Conservation (phyloP, 2,329 filamentous ascomycete genomes). For the Aspergillus pseudoglaucus region DNA sequence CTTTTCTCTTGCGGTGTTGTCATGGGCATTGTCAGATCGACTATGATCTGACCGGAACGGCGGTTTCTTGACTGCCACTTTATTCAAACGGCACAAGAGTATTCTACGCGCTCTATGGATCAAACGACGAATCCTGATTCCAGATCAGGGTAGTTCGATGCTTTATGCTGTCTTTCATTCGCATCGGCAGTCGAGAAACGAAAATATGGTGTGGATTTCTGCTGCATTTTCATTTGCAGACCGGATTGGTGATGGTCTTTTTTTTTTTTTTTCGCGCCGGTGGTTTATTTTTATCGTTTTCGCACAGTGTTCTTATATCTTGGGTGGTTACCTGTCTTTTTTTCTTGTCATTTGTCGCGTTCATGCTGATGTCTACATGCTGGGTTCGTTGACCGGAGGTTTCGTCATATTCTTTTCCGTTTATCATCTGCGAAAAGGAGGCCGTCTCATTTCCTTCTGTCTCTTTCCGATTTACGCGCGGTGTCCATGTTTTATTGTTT, state of each 20-base stretch:
- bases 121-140: not conserved
- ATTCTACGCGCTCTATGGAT: not conserved
- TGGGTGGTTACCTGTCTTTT: constrained; percentile 23
- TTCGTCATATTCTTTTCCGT: not conserved
- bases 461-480: constrained; percentile 2
- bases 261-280: constrained; percentile 4
- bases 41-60: not conserved
- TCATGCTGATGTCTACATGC: not conserved
- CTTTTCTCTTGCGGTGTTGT: not conserved
- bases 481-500: constrained; percentile 6
- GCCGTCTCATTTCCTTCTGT: constrained; percentile 8
- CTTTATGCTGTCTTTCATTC: constrained; percentile 4
- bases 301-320: constrained; percentile 10
- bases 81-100: not conserved
- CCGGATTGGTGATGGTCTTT: constrained; percentile 4
- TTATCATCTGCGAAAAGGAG: constrained; percentile 5
- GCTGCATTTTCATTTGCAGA: constrained; percentile 13
- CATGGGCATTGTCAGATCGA: not conserved
- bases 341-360: not conserved
- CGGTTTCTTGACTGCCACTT: not conserved
- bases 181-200: constrained; percentile 9
- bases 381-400: not conserved
- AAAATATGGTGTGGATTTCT: constrained; percentile 13
- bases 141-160: not conserved
- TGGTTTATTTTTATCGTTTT: constrained; percentile 6